These are phyloP conservation scores for Tuber indicum DNA, from an alignment of 495 filamentous ascomycete species.

Conservation along the genomic window DNA sequence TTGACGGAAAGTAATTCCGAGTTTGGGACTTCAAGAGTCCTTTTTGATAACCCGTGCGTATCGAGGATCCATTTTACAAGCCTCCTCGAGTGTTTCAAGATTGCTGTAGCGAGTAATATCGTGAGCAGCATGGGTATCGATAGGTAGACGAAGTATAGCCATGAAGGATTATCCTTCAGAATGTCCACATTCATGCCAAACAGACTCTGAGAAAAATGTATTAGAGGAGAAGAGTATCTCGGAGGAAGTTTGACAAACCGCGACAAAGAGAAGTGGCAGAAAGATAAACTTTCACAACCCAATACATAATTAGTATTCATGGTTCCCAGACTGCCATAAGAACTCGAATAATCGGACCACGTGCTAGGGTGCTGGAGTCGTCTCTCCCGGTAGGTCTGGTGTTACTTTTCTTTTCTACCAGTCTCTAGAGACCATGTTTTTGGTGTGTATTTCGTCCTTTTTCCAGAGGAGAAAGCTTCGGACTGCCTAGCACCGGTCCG, in stretches of 20 bases:
- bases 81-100: constrained; percentile 8
- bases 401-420: no score
- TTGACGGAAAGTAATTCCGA: not conserved
- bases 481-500: no score
- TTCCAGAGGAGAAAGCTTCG: no score
- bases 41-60: not conserved
- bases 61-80: not conserved
- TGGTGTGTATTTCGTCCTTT: no score
- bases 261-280: constrained; percentile 32
- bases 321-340: not conserved
- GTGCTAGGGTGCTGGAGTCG: no score
- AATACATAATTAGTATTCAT: not conserved
- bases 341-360: no score
- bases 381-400: no score
- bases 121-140: constrained; percentile 8
- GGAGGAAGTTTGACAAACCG: constrained; percentile 14
- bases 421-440: no score
- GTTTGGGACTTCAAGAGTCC: not conserved
- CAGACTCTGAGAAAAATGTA: constrained; percentile 11
- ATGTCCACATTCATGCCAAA: constrained; percentile 22
- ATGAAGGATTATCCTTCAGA: constrained; percentile 7
- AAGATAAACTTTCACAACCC: constrained; percentile 29
- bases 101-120: not conserved
- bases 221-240: not conserved
- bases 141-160: constrained; percentile 17